Base-by-base conservation (phyloP, 441 rosid genomes). In the Syzygium syzygioides region DNA sequence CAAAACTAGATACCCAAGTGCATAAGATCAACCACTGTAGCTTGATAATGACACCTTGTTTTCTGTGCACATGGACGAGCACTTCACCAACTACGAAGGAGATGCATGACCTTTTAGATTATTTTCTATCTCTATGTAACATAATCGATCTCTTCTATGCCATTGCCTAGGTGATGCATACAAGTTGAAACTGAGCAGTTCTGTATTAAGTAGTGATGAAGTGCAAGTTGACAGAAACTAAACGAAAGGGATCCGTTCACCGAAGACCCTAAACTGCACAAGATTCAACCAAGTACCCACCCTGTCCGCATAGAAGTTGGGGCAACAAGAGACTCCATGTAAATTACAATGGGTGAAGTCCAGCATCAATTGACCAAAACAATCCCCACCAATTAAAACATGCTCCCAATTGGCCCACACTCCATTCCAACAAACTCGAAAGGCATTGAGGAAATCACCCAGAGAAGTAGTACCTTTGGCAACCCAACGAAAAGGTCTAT, bases 401-500 rank as follows among this genome's bases (percentile, higher is more conserved):
- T 68, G 79, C 48, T 68, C 79, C 48, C 79, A 68, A 34, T 10
- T 68, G 45, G 48, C 79, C 14, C 79, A 68, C 79, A 19, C 25
- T 10, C 79, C n/a, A 57, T 11, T 57, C 62, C 48, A 10, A 5
- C 1, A 23, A 41, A 68, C 79, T 9, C 1, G 1, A 3, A 68
- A 23, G 0, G 64, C 13, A 85, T 32, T 3, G 48, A 55, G n/a
- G 2, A 32, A 85, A 85, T 85, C 87, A 53, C 25, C 62, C 34
- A 20, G 64, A 34, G 64, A 85, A 54, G 56, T 90, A 54, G 56
- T 90, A 93, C 99, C 97, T 97, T 97, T 9, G 99, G 98, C 93
- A 97, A 90, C 53, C 94, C 93, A 45, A 97, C 23, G 52, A 98
- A 94, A 91, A 98, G 91, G 71, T 98, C 99, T 79, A 95, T 95